Base-by-base conservation (phyloP, 1,284 basidiomycete genomes). In the Tranzscheliella williamsii region DNA sequence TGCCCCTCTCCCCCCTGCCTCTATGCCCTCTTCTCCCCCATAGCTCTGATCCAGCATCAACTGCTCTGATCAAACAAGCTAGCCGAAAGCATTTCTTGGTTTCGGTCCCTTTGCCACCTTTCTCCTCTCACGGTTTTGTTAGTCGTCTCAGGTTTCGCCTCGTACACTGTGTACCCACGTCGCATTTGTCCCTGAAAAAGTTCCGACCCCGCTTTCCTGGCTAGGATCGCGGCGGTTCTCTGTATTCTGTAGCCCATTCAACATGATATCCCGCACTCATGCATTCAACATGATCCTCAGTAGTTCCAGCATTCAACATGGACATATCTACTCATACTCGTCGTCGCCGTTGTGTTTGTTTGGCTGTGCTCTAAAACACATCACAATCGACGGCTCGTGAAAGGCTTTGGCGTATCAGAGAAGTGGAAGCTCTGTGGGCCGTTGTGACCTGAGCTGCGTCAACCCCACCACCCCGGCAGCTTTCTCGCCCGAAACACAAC, bases 211-310 rank as follows among this genome's bases (percentile, higher is more conserved):
- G n/a, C n/a, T n/a, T n/a, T n/a, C n/a, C n/a, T n/a, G n/a, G n/a
- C n/a, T n/a, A n/a, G n/a, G n/a, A n/a, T n/a, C n/a, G n/a, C n/a
- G n/a, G n/a, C n/a, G n/a, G 16, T 15, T 17, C 13, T 27, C 31
- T 41, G 55, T 57, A 57, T 64, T 58, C 42, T 47, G 45, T 60
- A 54, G 13, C 16, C 37, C 60, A 64, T 64, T 64, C 61, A 64
- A 60, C 61, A 64, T 64, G 61, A 64, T 64, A 58, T 58, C 61
- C 61, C 61, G 45, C 49, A 46, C 27, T 49, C 53, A 49, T 53
- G 57, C 58, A 52, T 55, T 62, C 58, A 62, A 62, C 58, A 62
- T 62, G 58, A 55, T 48, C 30, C 46, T 16, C 34, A 34, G 27
- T 29, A 29, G n/a, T 29, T 29, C 27, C 27, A 11, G 27, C 27